Evolutionary conservation across 306 rosid species (phyloP).

Genomic region (Ammopiptanthus mongolicus): DNA sequence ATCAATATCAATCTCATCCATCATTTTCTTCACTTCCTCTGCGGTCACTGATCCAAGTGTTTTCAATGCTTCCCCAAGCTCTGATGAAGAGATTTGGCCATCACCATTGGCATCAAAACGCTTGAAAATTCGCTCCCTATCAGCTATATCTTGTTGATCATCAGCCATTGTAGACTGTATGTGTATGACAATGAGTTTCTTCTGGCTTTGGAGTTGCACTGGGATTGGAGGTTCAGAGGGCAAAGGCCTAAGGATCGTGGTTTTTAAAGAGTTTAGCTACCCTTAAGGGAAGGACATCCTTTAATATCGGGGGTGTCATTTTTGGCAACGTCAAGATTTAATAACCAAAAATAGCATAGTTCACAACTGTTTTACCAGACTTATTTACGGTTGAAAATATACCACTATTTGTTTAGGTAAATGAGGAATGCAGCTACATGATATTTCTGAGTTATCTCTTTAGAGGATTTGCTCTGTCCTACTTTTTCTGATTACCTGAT

Average conservation of each 20-base stretch:
- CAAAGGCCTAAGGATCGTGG: not conserved
- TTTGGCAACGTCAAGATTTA: not conserved
- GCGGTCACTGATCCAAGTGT: conserved; percentile 51
- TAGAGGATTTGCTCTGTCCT: not conserved
- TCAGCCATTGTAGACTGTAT: conserved; percentile 12
- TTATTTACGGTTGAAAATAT: conserved; percentile 5
- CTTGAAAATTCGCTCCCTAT: conserved; percentile 64
- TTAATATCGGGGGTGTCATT: conserved; percentile 23
- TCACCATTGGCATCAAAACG: conserved; percentile 59
- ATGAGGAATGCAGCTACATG: not conserved
- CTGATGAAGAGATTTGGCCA: conserved; percentile 61
- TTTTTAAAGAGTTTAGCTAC: conserved; percentile 19
- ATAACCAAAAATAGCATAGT: conserved; percentile 17
- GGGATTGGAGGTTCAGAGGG: conserved; percentile 9
- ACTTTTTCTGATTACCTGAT: not conserved
- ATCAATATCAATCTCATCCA: conserved; percentile 71
- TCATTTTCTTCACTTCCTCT: conserved; percentile 62
- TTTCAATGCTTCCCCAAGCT: conserved; percentile 67
- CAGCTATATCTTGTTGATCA: conserved; percentile 40
- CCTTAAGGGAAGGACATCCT: conserved; percentile 35
- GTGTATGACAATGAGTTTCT: conserved; percentile 1
- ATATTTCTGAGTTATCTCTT: not conserved
- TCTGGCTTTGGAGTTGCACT: conserved; percentile 8
- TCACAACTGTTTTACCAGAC: conserved; percentile 12
- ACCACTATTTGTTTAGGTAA: not conserved